Evolutionary conservation across 176 grass and related monocot genomes (phyloP).

Genomic region (Leersia perrieri): DNA sequence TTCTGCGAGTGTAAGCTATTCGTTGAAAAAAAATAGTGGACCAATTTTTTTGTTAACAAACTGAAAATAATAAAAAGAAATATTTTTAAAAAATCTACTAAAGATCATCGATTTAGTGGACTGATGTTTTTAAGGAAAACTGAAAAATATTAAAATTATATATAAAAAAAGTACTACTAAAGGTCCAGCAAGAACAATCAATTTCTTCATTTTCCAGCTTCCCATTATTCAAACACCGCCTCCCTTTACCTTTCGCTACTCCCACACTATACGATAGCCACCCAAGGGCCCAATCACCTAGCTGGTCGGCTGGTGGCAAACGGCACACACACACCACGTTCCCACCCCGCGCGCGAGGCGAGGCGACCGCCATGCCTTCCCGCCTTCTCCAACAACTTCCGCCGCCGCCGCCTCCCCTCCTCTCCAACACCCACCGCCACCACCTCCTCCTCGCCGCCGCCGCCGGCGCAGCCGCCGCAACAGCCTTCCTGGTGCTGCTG

Average conservation of each 20-base stretch:
- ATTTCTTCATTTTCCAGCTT: background rate
- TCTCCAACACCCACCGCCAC: background rate
- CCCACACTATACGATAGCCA: background rate
- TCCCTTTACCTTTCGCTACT: too few species aligned
- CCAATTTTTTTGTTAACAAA: too few species aligned
- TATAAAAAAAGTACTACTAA: too few species aligned
- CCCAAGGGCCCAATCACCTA: background rate
- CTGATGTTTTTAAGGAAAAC: too few species aligned
- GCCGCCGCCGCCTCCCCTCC: background rate
- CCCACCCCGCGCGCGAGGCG: background rate
- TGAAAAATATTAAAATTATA: too few species aligned
- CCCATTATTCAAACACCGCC: background rate
- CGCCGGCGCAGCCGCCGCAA: background rate
- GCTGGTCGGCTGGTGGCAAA: background rate
- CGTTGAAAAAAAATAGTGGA: too few species aligned
- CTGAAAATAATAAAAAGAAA: too few species aligned
- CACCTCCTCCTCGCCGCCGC: background rate
- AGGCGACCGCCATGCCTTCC: constrained; percentile 35
- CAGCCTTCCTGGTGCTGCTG: background rate
- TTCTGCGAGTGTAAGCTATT: too few species aligned
- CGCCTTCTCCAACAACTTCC: constrained; percentile 17
- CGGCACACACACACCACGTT: background rate
- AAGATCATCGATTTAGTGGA: too few species aligned
- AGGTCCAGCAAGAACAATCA: too few species aligned
- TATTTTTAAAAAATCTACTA: too few species aligned